Evolutionary conservation across 179 eudicot species (phyloP), one percentile per base, ranked within the genome.

Genomic region (Sideroxylon spinosum): DNA sequence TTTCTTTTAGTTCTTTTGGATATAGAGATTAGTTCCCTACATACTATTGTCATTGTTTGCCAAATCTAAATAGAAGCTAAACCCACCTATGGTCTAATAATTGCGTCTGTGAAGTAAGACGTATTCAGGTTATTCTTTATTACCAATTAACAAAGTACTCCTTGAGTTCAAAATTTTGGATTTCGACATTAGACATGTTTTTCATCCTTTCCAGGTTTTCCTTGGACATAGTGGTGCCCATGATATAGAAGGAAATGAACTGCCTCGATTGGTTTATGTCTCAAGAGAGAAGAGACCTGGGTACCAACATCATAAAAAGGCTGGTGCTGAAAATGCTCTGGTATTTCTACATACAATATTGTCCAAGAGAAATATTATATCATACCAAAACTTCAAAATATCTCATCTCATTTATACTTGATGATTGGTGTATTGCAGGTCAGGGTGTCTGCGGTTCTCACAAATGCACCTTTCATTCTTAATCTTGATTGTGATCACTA

Each of bases 201-300:
- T 59, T 56, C 52, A 49, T 73, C 72, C 14, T 80, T 67, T 46
- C 50, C 81, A 93, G 98, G 98, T 94, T 75, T 94, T 94, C 82
- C 92, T 94, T 72, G 98, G 98, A 77, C 89, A 88, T 71, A 94
- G 91, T 73, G 98, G 98, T 82, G 93, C 90, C 64, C 97, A 93
- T 69, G 98, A 94, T 78, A 85, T 87, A 29, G 98, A 92, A 26
- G 98, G 94, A 78, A 91, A 94, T 78, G 98, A 91, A 81, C 84
- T 94, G 82, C 98, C 98, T 73, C 89, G 97, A 67, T 87, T 94
- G 82, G 98, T 94, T 74, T 94, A 94, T 79, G 98, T 94, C 81
- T 94, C 98, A 50, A 90, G 98, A 88, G 98, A 94, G 90, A 94
- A 94, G 86, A 92, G 98, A 80, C 98, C 98, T n/a, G 97, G 98